These are phyloP conservation scores for Ascobolus immersus DNA, from an alignment of 495 filamentous ascomycete genomes.

Conservation along the genomic window DNA sequence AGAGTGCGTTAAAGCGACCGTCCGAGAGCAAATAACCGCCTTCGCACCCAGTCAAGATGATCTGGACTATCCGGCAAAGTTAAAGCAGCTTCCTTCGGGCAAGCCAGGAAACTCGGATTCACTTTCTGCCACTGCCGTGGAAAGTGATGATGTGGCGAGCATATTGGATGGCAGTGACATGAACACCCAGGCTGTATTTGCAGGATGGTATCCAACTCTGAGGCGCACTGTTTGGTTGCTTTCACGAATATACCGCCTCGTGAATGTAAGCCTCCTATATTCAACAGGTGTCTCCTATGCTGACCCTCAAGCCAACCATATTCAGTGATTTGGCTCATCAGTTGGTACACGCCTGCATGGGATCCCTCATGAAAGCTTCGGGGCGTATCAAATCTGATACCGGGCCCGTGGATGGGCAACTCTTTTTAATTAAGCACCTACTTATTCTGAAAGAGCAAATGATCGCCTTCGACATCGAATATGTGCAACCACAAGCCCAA, in stretches of 20 bases:
- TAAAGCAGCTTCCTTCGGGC: conserved; percentile 18
- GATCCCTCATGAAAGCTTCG: conserved; percentile 37
- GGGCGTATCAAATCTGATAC: conserved; percentile 24
- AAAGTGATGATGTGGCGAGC: conserved; percentile 23
- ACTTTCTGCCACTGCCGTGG: conserved; percentile 26
- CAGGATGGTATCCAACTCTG: conserved; percentile 44
- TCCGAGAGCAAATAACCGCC: conserved; percentile 42
- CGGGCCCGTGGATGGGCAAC: conserved; percentile 31
- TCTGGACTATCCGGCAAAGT: conserved; percentile 23
- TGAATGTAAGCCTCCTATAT: conserved; percentile 24
- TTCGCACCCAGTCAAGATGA: conserved; percentile 45
- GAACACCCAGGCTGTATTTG: conserved; percentile 12
- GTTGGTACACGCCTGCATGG: conserved; percentile 47
- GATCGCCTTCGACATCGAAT: conserved; percentile 51
- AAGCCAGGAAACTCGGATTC: conserved; percentile 14
- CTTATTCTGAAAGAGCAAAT: conserved; percentile 54
- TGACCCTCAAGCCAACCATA: conserved; percentile 29
- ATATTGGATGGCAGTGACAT: conserved; percentile 23
- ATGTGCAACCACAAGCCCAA: conserved; percentile 40
- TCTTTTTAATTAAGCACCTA: conserved; percentile 51
- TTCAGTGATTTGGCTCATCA: conserved; percentile 57
- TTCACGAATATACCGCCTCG: conserved; percentile 48
- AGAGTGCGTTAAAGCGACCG: conserved; percentile 36
- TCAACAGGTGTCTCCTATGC: conserved; percentile 3
- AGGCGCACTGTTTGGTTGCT: conserved; percentile 53